Base-by-base conservation (phyloP, 257 asterid species). In the Mentha longifolia region DNA sequence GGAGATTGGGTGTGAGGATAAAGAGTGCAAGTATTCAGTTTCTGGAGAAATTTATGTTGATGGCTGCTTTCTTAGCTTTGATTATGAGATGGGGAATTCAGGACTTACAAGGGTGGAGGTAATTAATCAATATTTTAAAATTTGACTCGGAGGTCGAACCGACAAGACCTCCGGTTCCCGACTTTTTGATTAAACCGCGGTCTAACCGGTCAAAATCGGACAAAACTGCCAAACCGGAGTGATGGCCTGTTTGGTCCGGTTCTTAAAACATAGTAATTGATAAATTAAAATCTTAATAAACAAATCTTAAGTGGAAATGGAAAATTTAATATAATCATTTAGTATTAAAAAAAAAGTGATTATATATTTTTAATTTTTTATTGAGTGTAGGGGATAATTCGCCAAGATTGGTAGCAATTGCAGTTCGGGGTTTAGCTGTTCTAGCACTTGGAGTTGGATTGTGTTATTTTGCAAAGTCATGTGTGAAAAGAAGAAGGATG, bases 31-130 rank as follows among this genome's bases (percentile, higher is more conserved):
- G 4, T 75, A 82, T 67, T 81, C 93, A 1, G 68, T 78, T 73
- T 79, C 82, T 3, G 95, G 87, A 4, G 87, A 90, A 64, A 64
- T 84, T 28, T 90, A 86, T 37, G 61, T 86, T 82, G 93, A 86
- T 22, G 61, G 81, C 35, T 90, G 93, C 77, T 88, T 67, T 55
- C 16, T 88, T 13, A 83, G 83, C 56, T 88, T 80, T 41, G 70
- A 68, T 22, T 86, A 54, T 0, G 70, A 7, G 33, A 52, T 56
- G 67, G n/a, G 3, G 61, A 69, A 14, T 64, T 61, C 42, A 70
- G 80, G 2, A 47, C 71, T 49, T 60, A 52, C 65, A 68, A 56
- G 0, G 68, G 63, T 31, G 74, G 51, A 75, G 95, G 95, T 86
- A 84, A 31, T 11, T 35, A 35, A 4, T 33, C 25, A 22, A 22